Evolutionary conservation across 192 early-diverging fungal genomes (phyloP), one percentile per base, ranked within the genome.

Genomic region (Coemansia umbellata): DNA sequence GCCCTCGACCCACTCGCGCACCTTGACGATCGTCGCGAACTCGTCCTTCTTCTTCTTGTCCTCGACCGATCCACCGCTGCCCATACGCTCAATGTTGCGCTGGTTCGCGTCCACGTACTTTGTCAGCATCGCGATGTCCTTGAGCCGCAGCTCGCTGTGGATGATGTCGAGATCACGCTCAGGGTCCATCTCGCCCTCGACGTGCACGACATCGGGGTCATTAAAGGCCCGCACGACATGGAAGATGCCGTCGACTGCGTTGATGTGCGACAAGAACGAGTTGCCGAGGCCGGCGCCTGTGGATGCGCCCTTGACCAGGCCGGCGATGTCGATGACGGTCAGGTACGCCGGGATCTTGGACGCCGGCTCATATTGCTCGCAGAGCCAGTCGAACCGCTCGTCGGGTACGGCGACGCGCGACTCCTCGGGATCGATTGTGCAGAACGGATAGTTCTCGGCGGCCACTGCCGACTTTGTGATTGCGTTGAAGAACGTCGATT

Each of bases 381-480:
- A 74, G 41, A 90, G 82, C 84, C 87, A 91, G 55, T 94, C 92
- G 55, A 95, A 88, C 13, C 95, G 83, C 17, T 76, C 61, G 75
- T 98, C 95, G 19, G 92, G 93, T 22, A 98, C 94, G 11, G 88
- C 84, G 11, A 91, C 91, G 37, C 92, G 87, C 44, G 91, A 85
- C 78, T 95, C 91, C 39, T 86, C 79, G 15, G 96, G 96, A 60
- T 96, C 93, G 70, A 90, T 94, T 26, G 92, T 97, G 78, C 91
- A 94, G 84, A 98, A 98, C 51, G 96, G 96, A 69, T 92, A 97
- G 83, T 97, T 98, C 65, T 93, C 93, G 37, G 93, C 86, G 18
- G 83, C 72, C 10, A 76, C 84, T 18, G 80, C 60, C 35, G 79
- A 84, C 60, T 80, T 85, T 48, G 86, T 87, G 53, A 92, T 80